phyloP scores from a whole-genome alignment of 1,284 basidiomycete species.

The Pascua guehoae region DNA sequence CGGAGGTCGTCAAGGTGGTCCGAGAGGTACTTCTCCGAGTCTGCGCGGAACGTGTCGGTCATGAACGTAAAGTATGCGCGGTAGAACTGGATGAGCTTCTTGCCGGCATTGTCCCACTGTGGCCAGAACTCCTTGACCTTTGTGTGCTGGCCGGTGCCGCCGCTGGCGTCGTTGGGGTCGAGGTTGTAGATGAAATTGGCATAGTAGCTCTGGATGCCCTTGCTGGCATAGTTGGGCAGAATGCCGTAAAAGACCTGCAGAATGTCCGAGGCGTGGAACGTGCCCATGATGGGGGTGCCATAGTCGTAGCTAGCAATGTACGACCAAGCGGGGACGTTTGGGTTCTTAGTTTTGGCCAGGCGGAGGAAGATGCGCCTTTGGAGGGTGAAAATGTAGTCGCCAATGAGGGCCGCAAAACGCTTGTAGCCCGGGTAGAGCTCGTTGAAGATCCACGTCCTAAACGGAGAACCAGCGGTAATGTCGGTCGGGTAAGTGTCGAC shows the following conservation, averaged over 20 bases:
- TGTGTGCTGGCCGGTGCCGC: slow-evolving; percentile 3
- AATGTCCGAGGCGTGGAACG: slow-evolving; percentile 15
- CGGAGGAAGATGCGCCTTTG: slow-evolving; percentile 14
- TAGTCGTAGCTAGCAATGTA: slow-evolving; percentile 19
- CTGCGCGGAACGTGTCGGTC: slow-evolving; percentile 10
- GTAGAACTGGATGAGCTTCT: slow-evolving; percentile 13
- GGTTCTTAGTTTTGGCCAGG: slow-evolving; percentile 1
- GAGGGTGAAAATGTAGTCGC: slow-evolving; percentile 14
- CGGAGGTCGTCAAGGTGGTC: not conserved
- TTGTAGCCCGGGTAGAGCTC: slow-evolving; percentile 19
- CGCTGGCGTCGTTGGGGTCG: slow-evolving; percentile 15
- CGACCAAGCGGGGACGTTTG: slow-evolving; percentile 16
- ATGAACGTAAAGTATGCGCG: slow-evolving; percentile 1
- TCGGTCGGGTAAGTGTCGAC: slow-evolving; percentile 28
- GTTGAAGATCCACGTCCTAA: slow-evolving; percentile 14
- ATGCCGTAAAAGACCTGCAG: slow-evolving; percentile 19
- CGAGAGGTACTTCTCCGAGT: not conserved
- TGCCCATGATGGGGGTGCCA: slow-evolving; percentile 14
- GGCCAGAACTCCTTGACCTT: slow-evolving; percentile 13
- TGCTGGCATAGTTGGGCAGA: slow-evolving; percentile 14
- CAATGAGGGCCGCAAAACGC: slow-evolving; percentile 15
- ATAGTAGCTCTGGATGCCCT: slow-evolving; percentile 18
- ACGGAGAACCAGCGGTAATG: slow-evolving; percentile 20
- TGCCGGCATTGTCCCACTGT: slow-evolving; percentile 2
- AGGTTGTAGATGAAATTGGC: slow-evolving; percentile 23